Percentiles rank a stretch among this genome's conserved stretches.
These are phyloP conservation scores for Penicillium lividum DNA, from an alignment of 495 filamentous ascomycete genomes.

Conservation along the genomic window DNA sequence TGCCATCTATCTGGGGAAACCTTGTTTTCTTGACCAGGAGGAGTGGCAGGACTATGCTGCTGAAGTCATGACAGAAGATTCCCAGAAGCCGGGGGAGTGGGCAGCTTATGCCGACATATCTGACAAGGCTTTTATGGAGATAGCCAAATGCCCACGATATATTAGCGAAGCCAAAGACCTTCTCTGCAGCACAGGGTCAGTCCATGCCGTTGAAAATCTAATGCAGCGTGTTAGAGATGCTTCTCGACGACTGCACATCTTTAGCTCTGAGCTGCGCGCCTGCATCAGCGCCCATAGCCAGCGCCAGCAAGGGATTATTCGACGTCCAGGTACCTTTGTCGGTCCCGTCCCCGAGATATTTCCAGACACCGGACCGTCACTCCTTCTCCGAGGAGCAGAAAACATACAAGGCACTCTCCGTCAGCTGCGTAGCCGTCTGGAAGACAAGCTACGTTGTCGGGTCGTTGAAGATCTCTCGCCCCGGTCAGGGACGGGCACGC, in stretches of 20 bases:
- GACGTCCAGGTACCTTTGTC: slow-evolving; percentile 24
- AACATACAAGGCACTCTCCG: slow-evolving; percentile 21
- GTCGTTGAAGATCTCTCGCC: slow-evolving; percentile 22
- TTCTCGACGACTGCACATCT: slow-evolving; percentile 10
- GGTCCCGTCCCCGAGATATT: slow-evolving; percentile 28
- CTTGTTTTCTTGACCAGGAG: slow-evolving; percentile 34
- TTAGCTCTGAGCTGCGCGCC: slow-evolving; percentile 20
- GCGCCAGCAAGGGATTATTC: slow-evolving; percentile 29
- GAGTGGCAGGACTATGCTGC: slow-evolving; percentile 31
- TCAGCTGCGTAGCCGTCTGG: slow-evolving; percentile 18
- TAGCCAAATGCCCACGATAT: slow-evolving; percentile 35
- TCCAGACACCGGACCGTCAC: slow-evolving; percentile 32
- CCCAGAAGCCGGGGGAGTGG: slow-evolving; percentile 27
- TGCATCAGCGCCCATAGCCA: slow-evolving; percentile 28
- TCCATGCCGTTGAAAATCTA: slow-evolving; percentile 10
- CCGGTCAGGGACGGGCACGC: slow-evolving; percentile 7
- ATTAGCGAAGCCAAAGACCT: slow-evolving; percentile 29
- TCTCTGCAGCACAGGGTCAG: slow-evolving; percentile 7
- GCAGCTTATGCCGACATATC: slow-evolving; percentile 25
- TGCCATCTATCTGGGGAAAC: slow-evolving; percentile 28
- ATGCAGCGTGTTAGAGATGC: slow-evolving; percentile 26
- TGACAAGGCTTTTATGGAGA: slow-evolving; percentile 33
- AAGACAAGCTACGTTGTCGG: slow-evolving; percentile 15
- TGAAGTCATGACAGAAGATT: slow-evolving; percentile 28
- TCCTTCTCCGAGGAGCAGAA: slow-evolving; percentile 29